Base-by-base conservation (phyloP, 306 rosid species). In the Castanospermum australe region DNA sequence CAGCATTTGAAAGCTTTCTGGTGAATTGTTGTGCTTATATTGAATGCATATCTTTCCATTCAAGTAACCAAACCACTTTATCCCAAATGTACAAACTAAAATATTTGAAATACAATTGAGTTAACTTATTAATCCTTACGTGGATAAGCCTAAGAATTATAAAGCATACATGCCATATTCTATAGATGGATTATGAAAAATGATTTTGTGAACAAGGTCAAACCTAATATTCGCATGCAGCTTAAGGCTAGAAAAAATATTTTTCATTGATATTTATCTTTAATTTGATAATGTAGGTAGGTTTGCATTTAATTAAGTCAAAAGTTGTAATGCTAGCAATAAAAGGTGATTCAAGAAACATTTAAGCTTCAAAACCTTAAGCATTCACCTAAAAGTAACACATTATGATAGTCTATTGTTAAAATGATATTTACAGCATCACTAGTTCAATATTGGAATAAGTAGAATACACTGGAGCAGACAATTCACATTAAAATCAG, bases 1-100 rank as follows among this genome's bases (percentile, higher is more conserved):
- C 77, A 82, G 73, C 59, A 55, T 73, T 67, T 22, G 45, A 54
- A 69, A 36, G 71, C 70, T 60, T 41, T 56, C 39, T 17, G 9
- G 28, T 82, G 54, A 60, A 68, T 65, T 45, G 18, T 13, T 7
- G 12, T 76, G 15, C 13, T 51, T 47, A 15, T 21, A 72, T 28
- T 24, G 5, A 59, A 83, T 45, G 76, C 44, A 55, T 36, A 9
- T 24, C 41, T 56, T 2, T 25, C 13, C 47, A 11, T 38, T 21
- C 4, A 77, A 39, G 47, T 56, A 76, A 69, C 45, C 59, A 63
- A 64, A 54, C 36, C 32, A 77, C 35, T 70, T 13, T 30, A 30
- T 52, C 39, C 14, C 33, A 54, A 51, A 70, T 75, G 63, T 35
- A 35, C 33, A 80, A 51, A 76, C 33, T 32, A 63, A 12, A 8